phyloP scores from a whole-genome alignment of 2,329 filamentous ascomycete genomes.

The Cladosporium sp. region DNA sequence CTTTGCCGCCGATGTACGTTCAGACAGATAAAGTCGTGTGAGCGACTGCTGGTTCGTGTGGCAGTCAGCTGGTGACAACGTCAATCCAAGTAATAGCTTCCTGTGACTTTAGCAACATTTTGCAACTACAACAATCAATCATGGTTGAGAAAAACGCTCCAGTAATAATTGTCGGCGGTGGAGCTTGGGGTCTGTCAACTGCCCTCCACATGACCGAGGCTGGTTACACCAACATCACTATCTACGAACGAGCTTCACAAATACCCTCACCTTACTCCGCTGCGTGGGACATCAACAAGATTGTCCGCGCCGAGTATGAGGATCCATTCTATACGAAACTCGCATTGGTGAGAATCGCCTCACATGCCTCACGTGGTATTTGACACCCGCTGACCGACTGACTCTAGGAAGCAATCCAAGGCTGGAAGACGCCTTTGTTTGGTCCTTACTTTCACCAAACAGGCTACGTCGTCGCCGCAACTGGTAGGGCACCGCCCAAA shows the following conservation, averaged over 20 bases:
- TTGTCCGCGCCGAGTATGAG: conserved; percentile 70
- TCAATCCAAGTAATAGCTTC: not conserved
- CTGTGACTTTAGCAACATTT: not conserved
- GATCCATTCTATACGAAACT: conserved; percentile 69
- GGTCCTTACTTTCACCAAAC: conserved; percentile 51
- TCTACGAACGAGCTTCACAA: conserved; percentile 42
- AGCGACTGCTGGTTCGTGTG: not conserved
- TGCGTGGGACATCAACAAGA: conserved; percentile 30
- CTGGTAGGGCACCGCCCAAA: conserved; percentile 45
- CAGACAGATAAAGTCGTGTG: not conserved
- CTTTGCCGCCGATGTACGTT: not conserved
- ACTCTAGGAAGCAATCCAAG: conserved; percentile 44
- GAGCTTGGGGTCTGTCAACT: conserved; percentile 50
- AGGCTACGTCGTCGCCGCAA: conserved; percentile 50
- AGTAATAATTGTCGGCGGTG: conserved; percentile 37
- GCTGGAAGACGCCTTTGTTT: conserved; percentile 52
- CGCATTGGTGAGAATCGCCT: conserved; percentile 45
- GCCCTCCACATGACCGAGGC: conserved; percentile 43
- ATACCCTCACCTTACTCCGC: conserved; percentile 50
- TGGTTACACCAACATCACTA: conserved; percentile 46
- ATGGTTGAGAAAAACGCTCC: conserved; percentile 14
- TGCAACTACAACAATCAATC: not conserved
- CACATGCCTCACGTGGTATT: not conserved
- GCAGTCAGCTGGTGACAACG: not conserved
- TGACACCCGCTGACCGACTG: not conserved